Base-by-base conservation (phyloP, 257 asterid genomes). In the Marsdenia floribunda region DNA sequence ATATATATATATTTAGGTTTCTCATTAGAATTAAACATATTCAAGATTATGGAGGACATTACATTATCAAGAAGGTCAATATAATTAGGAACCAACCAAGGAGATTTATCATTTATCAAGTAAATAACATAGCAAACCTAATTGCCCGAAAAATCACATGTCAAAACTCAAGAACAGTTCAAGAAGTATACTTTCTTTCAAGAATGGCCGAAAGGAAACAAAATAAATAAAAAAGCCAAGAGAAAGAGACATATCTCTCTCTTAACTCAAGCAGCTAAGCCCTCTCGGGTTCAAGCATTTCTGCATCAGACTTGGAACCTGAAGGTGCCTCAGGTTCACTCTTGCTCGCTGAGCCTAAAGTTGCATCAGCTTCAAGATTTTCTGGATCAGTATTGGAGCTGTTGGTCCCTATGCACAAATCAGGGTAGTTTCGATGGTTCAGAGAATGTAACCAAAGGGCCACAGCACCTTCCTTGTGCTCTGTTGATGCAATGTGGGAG, bases 361-460 rank as follows among this genome's bases (percentile, higher is more conserved):
- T 68, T 21, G 69, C 68, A 61, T 59, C 71, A 66, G 58, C 72
- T 73, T 73, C 82, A 58, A 52, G 50, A 19, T 60, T 72, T 61
- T 70, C 81, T 4, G 19, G 50, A 54, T 79, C 87, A 64, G 84
- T 15, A 22, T 65, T 75, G 2, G 61, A 53, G 42, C 65, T 66
- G 68, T 47, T 69, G 50, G 75, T 74, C 7, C 54, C 71, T 46
- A 16, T 68, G 19, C 80, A 82, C 63, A 94, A 80, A 87, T 94
- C 98, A 8, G 97, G 88, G 75, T 87, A 90, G 81, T 94, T 92
- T 42, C 96, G 96, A 64, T 92, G 80, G 88, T 94, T 92, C 50
- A 94, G 81, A 66, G 97, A 94, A 82, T 94, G 97, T 84, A 92
- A 81, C 90, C 92, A 92, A 8, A 95, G 84, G 15, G 87, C 98